Conservation (phyloP, 1,284 basidiomycete species). For the Irpex sp. region DNA sequence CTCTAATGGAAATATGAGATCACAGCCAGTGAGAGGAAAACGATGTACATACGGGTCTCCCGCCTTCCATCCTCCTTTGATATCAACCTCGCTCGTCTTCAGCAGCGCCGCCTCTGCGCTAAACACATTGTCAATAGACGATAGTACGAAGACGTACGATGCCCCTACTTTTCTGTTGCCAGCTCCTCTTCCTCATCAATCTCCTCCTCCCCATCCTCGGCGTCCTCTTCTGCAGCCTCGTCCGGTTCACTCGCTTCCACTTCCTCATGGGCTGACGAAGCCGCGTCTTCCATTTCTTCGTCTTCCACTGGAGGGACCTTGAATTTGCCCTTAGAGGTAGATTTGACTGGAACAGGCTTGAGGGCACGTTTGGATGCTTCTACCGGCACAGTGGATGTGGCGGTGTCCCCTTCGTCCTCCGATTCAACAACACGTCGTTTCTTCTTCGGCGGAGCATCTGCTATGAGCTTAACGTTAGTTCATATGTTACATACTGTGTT, state of each 20-base stretch:
- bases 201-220: slow-evolving; percentile 52
- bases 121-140: background rate
- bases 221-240: slow-evolving; percentile 37
- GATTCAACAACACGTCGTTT: background rate
- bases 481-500: too few species aligned
- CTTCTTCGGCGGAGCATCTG: background rate
- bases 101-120: slow-evolving; percentile 73
- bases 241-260: slow-evolving; percentile 15
- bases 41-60: slow-evolving; percentile 70
- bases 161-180: slow-evolving; percentile 58
- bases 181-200: slow-evolving; percentile 41
- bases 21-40: background rate
- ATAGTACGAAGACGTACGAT: background rate
- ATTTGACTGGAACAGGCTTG: background rate
- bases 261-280: background rate
- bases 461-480: background rate
- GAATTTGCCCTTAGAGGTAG: slow-evolving; percentile 3
- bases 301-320: slow-evolving; percentile 1
- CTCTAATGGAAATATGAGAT: slow-evolving; percentile 42
- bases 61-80: slow-evolving; percentile 83
- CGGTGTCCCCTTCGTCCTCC: slow-evolving; percentile 2
- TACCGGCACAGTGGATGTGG: background rate
- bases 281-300: slow-evolving; percentile 8
- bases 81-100: slow-evolving; percentile 69
- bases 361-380: background rate